Evolutionary conservation across 176 grass and related monocot genomes (phyloP), one percentile per base, ranked within the genome.

Genomic region (Oryza meridionalis): DNA sequence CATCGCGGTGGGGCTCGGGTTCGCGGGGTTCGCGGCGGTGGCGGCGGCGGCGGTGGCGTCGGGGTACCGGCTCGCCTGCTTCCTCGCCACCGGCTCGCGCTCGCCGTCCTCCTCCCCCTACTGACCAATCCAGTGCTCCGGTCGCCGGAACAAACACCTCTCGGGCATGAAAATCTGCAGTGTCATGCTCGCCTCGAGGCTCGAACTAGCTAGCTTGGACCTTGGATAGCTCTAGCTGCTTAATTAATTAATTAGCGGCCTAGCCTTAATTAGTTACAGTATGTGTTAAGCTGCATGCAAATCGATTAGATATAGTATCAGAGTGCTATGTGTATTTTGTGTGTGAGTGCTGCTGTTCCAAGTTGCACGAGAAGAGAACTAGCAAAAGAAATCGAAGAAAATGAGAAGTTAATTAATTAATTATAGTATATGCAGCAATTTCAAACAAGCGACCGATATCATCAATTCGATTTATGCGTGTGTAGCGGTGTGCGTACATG

Each of bases 1-100:
- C 91, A 91, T 90, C 67, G 85, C 92, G 0, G 85, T 90, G 22
- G 93, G 68, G 27, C 89, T 98, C 14, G 89, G 69, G 22, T 93
- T 98, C 70, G 80, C 82, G 27, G 96, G 61, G 22, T 98, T 95
- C 86, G 85, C 72, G 11, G 90, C 92, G 53, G 77, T 95, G 7
- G 89, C 89, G 3, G 21, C 92, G n/a, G 85, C 96, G 33, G 86
- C 91, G 83, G 77, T 92, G 10, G 67, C 79, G 15, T 86, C 96
- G 7, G 93, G 96, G 9, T 98, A 87, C 85, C 89, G 93, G 0
- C 81, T 83, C 26, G 81, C 73, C 38, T 21, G 70, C 70, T 83
- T 83, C 70, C 55, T 83, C 26, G 75, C 82, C 63, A 94, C 96
- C 24, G 93, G 96, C 2, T 98, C 92, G 70, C 85, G 93, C 1